Conservation (phyloP, 2,329 filamentous ascomycete species). For the Ascochyta pisi region DNA sequence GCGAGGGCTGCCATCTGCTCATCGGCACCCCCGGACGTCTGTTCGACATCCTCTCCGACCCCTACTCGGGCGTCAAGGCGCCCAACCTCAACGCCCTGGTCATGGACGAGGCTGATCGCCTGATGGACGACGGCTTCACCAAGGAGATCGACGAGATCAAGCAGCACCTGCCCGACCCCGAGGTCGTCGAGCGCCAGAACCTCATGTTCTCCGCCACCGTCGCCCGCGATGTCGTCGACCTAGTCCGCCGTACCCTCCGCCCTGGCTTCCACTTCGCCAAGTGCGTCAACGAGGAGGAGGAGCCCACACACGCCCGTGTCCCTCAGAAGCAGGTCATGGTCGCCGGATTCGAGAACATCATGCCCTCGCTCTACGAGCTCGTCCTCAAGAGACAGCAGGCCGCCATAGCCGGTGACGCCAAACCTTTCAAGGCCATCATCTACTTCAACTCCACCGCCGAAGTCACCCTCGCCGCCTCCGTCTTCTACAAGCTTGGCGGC, state of each 20-base stretch:
- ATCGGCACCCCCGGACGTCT: slow-evolving; percentile 90
- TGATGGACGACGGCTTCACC: slow-evolving; percentile 66
- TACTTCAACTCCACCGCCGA: slow-evolving; percentile 84
- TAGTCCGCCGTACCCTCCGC: slow-evolving; percentile 81
- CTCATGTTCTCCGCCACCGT: slow-evolving; percentile 96
- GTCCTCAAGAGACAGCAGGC: slow-evolving; percentile 65
- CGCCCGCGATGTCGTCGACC: slow-evolving; percentile 77
- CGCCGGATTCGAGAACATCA: slow-evolving; percentile 73
- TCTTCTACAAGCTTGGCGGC: slow-evolving; percentile 61
- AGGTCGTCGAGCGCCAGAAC: slow-evolving; percentile 77
- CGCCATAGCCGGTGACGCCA: slow-evolving; percentile 49
- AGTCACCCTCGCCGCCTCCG: slow-evolving; percentile 68
- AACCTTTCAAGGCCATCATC: slow-evolving; percentile 93
- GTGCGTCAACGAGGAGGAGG: slow-evolving; percentile 82
- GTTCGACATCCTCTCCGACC: slow-evolving; percentile 78
- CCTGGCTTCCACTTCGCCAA: slow-evolving; percentile 86
- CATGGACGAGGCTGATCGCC: slow-evolving; percentile 71
- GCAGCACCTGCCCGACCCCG: slow-evolving; percentile 65
- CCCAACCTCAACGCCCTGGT: slow-evolving; percentile 66
- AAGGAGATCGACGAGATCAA: slow-evolving; percentile 58
- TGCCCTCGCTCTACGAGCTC: slow-evolving; percentile 81
- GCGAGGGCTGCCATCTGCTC: slow-evolving; percentile 83
- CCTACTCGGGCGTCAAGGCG: slow-evolving; percentile 67
- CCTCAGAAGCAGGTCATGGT: slow-evolving; percentile 78
- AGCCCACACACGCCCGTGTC: slow-evolving; percentile 82